phyloP scores from a whole-genome alignment of 2,329 filamentous ascomycete genomes.

The Cladosporium velox region DNA sequence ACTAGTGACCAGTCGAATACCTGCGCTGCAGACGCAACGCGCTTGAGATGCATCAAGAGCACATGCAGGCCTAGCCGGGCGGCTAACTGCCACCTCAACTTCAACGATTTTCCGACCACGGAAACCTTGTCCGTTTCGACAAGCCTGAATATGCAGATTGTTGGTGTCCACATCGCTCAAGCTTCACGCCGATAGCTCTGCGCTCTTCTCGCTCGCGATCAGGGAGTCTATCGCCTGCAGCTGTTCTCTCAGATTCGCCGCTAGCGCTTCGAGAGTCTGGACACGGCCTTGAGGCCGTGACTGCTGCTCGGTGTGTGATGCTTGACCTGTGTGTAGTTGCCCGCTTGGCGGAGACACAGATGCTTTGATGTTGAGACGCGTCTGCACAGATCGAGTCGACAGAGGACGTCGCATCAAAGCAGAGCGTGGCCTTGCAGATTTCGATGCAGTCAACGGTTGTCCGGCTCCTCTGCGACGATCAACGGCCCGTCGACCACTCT shows the following conservation, averaged over 20 bases:
- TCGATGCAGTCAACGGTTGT: conserved; percentile 27
- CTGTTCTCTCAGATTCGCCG: conserved; percentile 5
- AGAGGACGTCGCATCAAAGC: conserved; percentile 20
- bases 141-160: background rate
- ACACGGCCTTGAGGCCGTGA: conserved; percentile 1
- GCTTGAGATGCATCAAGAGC: conserved; percentile 15
- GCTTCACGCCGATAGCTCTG: background rate
- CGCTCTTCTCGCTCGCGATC: conserved; percentile 12
- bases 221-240: conserved; percentile 10
- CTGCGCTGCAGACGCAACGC: conserved; percentile 1
- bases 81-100: conserved; percentile 14
- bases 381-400: conserved; percentile 10
- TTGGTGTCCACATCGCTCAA: conserved; percentile 7
- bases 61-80: conserved; percentile 13
- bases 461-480: conserved; percentile 20
- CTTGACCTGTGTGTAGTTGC: background rate
- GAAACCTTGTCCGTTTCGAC: conserved; percentile 1
- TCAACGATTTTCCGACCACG: conserved; percentile 5
- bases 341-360: background rate
- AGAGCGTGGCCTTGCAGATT: conserved; percentile 35
- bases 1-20: conserved; percentile 6
- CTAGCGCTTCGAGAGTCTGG: conserved; percentile 6
- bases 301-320: background rate
- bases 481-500: conserved; percentile 45
- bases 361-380: background rate